Percentiles rank a stretch among this genome's conserved stretches.
Conservation (phyloP, 2,329 filamentous ascomycete genomes). For the Seiridium cupressi region DNA sequence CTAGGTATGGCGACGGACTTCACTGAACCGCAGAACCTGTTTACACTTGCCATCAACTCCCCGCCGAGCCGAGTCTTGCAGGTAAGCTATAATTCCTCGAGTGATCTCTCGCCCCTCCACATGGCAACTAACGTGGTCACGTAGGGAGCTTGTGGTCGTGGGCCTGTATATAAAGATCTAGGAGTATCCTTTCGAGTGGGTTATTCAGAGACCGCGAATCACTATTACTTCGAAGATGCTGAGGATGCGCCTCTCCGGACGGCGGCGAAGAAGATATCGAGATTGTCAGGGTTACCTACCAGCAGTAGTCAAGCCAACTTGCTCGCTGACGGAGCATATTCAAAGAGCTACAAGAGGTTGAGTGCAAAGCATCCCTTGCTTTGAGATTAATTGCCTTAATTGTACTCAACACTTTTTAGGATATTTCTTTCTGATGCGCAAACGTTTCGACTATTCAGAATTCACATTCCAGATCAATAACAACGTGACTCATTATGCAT, state of each 20-base stretch:
- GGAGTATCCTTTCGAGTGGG: background rate
- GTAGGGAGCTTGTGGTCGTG: background rate
- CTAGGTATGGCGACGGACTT: background rate
- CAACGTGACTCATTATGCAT: too few relatives aligned
- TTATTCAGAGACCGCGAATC: background rate
- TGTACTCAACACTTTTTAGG: too few relatives aligned
- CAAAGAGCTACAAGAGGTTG: background rate
- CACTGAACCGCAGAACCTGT: constrained; percentile 2
- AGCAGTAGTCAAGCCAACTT: background rate
- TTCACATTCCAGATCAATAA: too few relatives aligned
- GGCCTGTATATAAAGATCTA: background rate
- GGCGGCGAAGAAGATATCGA: background rate
- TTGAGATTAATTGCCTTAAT: background rate
- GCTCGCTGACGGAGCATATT: background rate
- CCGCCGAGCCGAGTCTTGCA: background rate
- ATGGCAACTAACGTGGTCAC: background rate
- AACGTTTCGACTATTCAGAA: too few relatives aligned
- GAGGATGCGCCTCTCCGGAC: background rate
- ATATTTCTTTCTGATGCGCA: too few relatives aligned
- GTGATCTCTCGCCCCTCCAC: too few relatives aligned
- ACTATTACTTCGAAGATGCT: constrained; percentile 3
- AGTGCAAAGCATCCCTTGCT: background rate
- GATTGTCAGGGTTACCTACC: background rate
- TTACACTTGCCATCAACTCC: background rate
- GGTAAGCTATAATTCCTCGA: background rate